These are phyloP conservation scores for Penicillium turbatum DNA, from an alignment of 495 filamentous ascomycete genomes.

Conservation along the genomic window DNA sequence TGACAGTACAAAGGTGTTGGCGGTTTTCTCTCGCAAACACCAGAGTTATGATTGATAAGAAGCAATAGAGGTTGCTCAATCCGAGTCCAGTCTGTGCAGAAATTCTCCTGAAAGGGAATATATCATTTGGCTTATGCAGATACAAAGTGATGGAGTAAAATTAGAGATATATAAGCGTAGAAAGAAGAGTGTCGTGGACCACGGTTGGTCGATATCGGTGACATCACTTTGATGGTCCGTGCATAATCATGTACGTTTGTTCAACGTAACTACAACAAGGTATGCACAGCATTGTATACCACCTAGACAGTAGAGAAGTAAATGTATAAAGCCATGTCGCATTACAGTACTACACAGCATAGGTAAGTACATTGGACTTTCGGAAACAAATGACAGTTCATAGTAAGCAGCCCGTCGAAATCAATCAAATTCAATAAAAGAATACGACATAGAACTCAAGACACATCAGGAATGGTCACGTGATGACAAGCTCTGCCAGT, in stretches of 20 bases:
- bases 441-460: not conserved
- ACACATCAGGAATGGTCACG: not conserved
- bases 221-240: conserved; percentile 6
- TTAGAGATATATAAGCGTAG: conserved; percentile 6
- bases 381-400: too few relatives aligned
- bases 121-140: not conserved
- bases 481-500: not conserved
- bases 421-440: too few relatives aligned
- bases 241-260: not conserved
- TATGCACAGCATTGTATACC: too few relatives aligned
- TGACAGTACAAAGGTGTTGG: not conserved
- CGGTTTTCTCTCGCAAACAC: not conserved
- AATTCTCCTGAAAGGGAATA: too few relatives aligned
- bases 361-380: too few relatives aligned
- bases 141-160: not conserved
- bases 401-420: too few relatives aligned
- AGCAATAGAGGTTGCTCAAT: not conserved
- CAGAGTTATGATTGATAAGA: not conserved
- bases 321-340: not conserved
- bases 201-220: not conserved
- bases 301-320: too few relatives aligned
- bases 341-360: too few relatives aligned
- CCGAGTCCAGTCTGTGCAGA: not conserved
- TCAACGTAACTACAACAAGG: too few relatives aligned
- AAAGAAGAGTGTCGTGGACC: not conserved